A percentile compares a stretch with the other conserved stretches of the same genome.
Evolutionary conservation across 2,329 filamentous ascomycete genomes (phyloP).

Genomic region (Penicillium freii): DNA sequence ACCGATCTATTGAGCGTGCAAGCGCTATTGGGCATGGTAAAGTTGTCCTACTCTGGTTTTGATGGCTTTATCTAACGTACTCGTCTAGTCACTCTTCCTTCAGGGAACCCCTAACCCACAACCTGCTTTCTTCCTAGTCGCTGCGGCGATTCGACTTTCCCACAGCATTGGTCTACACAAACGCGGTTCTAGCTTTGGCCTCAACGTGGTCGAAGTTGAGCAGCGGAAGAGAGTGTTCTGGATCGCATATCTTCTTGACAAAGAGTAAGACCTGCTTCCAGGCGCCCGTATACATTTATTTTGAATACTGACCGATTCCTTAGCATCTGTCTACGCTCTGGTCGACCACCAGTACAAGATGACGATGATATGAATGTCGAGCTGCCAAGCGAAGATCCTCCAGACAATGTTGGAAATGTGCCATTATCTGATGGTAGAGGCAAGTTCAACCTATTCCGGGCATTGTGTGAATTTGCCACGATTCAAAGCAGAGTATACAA

Average conservation of each 20-base stretch:
- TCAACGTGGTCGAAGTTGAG: conserved; percentile 91
- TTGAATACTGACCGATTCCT: conserved; percentile 12
- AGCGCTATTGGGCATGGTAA: conserved; percentile 81
- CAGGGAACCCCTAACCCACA: conserved; percentile 97
- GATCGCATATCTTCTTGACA: conserved; percentile 73
- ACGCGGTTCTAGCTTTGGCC: conserved; percentile 83
- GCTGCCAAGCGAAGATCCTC: conserved; percentile 83
- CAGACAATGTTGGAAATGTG: conserved; percentile 92
- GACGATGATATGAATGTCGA: conserved; percentile 94
- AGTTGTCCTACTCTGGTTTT: conserved; percentile 13
- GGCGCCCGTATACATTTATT: not conserved
- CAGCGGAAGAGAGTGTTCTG: conserved; percentile 78
- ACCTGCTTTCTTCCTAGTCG: conserved; percentile 85
- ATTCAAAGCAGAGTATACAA: conserved; percentile 96
- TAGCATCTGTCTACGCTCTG: conserved; percentile 68
- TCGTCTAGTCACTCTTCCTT: conserved; percentile 71
- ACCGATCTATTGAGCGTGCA: conserved; percentile 94
- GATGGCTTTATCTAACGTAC: conserved; percentile 7
- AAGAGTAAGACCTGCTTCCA: conserved; percentile 52
- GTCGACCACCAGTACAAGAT: conserved; percentile 68
- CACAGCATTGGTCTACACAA: conserved; percentile 97
- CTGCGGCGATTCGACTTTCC: conserved; percentile 82
- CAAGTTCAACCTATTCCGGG: conserved; percentile 91
- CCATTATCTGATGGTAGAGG: conserved; percentile 82
- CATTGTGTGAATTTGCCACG: conserved; percentile 85